These are phyloP conservation scores for Phialophora verrucosa DNA, from an alignment of 2,329 filamentous ascomycete species.

Conservation along the genomic window DNA sequence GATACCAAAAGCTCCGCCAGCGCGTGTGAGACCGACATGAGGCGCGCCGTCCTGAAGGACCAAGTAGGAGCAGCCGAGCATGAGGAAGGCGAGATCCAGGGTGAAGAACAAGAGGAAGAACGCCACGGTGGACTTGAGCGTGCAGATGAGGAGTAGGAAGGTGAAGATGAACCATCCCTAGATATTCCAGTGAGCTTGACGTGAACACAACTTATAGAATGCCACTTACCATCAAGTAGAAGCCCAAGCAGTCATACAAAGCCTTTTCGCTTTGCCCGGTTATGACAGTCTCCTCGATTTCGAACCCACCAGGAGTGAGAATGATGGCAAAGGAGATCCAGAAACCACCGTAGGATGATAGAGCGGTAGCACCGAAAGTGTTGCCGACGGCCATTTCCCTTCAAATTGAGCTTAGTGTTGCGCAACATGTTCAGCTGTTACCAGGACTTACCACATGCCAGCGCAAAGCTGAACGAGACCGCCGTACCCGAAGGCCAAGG, in stretches of 20 bases:
- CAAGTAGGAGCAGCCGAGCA: constrained; percentile 70
- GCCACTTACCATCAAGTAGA: constrained; percentile 69
- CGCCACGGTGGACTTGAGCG: constrained; percentile 75
- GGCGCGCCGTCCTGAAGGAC: constrained; percentile 52
- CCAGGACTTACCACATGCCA: constrained; percentile 75
- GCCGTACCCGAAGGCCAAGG: constrained; percentile 74
- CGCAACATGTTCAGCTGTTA: neutral
- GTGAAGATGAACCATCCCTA: constrained; percentile 85
- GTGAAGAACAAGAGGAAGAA: constrained; percentile 80
- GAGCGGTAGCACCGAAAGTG: constrained; percentile 81
- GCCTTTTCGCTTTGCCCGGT: constrained; percentile 44
- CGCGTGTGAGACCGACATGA: constrained; percentile 63
- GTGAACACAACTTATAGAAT: constrained; percentile 28
- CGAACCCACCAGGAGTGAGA: constrained; percentile 70
- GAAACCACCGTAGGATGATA: constrained; percentile 83
- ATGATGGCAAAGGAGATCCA: constrained; percentile 79
- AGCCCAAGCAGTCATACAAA: constrained; percentile 68
- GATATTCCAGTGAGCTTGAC: neutral
- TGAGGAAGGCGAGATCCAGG: constrained; percentile 76
- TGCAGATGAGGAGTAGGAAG: constrained; percentile 73
- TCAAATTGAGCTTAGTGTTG: constrained; percentile 1
- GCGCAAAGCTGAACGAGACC: constrained; percentile 78
- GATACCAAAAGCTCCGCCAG: constrained; percentile 80
- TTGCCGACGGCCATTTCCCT: constrained; percentile 90
- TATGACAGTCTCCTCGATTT: constrained; percentile 59